Base-by-base conservation (phyloP, 805 yeast species). In the Ogataea degrootiae region DNA sequence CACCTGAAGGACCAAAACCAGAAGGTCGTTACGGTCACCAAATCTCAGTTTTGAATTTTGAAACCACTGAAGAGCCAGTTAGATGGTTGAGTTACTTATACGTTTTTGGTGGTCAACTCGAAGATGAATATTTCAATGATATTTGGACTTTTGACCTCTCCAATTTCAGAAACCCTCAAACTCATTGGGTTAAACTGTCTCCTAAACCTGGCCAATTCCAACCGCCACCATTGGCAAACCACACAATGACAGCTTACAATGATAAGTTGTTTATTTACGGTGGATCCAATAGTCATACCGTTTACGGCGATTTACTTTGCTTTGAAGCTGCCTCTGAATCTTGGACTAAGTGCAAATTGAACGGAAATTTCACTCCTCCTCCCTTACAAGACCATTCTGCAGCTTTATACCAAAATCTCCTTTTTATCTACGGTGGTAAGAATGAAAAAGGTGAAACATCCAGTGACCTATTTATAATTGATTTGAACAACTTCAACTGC, bases 11-110 rank as follows among this genome's bases (percentile, higher is more conserved):
- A 1, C 74, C 74, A 21, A 82, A 87, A 60, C 99, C 99, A 0
- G 70, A 81, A 34, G 99, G 98, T 1, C 77, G 99, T 51, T 94
- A 94, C 65, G 99, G 99, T 14, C 97, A 92, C 66, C 82, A 95
- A 42, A 78, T 94, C 46, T 82, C 86, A 1, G 92, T 88, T 26
- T 81, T 90, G 45, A 81, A 82, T 53, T 73, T 73, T 57, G 80
- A 78, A 55, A 72, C 80, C 0, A 74, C 73, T 45, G 58, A 58
- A 22, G 57, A 57, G 21, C 59, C 63, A 14, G 67, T 70, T 46
- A 54, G 56, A 42, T 68, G 70, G 63, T 65, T 73, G 19, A 74
- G 80, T 37, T 68, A 78, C 48, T 72, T 94, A 42, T 94, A 83
- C 65, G 74, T 94, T 5, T 94, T 89, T 69, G 99, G 99, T 48